These are phyloP conservation scores for Zopfochytrium polystomum DNA, from an alignment of 371 early-diverging fungal genomes.

Conservation along the genomic window DNA sequence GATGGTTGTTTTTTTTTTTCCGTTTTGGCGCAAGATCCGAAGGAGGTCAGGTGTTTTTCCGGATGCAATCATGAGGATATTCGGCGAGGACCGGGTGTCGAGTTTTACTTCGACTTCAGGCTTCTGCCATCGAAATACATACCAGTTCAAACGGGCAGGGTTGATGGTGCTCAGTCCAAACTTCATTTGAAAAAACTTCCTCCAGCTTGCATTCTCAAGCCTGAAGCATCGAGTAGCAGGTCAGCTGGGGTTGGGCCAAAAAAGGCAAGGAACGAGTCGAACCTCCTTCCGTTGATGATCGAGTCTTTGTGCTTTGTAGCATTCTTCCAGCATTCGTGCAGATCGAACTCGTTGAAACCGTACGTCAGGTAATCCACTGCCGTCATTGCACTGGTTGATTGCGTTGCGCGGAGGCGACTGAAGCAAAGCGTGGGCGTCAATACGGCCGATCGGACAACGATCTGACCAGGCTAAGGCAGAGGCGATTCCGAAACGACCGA, in stretches of 20 bases:
- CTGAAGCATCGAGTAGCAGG: constrained; percentile 18
- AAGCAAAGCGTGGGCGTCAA: background rate
- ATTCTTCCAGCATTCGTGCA: constrained; percentile 38
- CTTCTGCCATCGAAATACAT: background rate
- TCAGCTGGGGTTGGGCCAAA: background rate
- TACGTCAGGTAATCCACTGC: constrained; percentile 34
- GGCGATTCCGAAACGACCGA: too few species aligned
- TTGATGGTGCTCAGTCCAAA: constrained; percentile 32
- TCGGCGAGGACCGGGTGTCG: background rate
- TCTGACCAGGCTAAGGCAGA: too few species aligned
- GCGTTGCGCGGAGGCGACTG: background rate
- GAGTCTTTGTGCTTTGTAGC: constrained; percentile 37
- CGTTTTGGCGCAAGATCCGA: too few species aligned
- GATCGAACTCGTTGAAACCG: constrained; percentile 34
- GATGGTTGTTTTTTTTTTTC: background rate
- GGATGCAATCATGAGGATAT: too few species aligned
- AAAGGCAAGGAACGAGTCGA: background rate
- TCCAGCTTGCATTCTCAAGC: constrained; percentile 43
- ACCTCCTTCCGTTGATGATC: constrained; percentile 40
- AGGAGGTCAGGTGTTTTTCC: too few species aligned
- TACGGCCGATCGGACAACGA: too few species aligned
- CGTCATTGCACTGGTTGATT: constrained; percentile 8
- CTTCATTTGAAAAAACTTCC: constrained; percentile 43
- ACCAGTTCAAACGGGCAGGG: constrained; percentile 36
- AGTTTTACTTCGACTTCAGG: background rate